Conservation (phyloP, 768 basidiomycete species). For the button mushroom (Agaricus bisporus) region DNA sequence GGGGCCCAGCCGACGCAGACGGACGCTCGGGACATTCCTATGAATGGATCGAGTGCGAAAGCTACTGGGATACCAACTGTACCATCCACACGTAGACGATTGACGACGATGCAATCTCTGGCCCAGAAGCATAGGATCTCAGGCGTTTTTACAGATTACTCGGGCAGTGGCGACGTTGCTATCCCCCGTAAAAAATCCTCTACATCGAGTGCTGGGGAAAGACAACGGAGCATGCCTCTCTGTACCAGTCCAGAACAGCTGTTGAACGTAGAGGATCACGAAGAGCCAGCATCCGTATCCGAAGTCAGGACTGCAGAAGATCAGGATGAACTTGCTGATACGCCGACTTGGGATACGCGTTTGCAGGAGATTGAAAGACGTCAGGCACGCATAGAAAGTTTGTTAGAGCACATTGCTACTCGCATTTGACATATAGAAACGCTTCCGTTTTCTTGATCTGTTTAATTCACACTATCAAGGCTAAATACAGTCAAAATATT, state of each 20-base stretch:
- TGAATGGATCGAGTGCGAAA: neutral
- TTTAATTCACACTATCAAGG: neutral
- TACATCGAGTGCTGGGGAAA: conserved; percentile 8
- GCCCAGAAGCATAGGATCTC: neutral
- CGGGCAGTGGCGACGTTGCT: neutral
- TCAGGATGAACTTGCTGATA: neutral
- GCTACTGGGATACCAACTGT: neutral
- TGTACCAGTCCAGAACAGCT: conserved; percentile 13
- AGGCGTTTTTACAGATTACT: neutral
- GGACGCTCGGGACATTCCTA: neutral
- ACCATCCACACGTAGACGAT: neutral
- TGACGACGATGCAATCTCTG: conserved; percentile 23
- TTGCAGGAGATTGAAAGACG: conserved; percentile 34
- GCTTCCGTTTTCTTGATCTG: neutral
- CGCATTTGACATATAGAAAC: conserved; percentile 5
- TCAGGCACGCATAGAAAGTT: conserved; percentile 40
- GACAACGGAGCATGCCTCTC: neutral
- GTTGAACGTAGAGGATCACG: neutral
- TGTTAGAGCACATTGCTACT: conserved; percentile 33
- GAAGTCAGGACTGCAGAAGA: conserved; percentile 1
- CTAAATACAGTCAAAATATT: neutral
- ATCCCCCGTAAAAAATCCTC: neutral
- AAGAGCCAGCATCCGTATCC: conserved; percentile 10
- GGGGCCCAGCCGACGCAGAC: neutral
- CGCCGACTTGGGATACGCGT: neutral